A percentile compares a stretch with the other conserved stretches of the same genome.
phyloP scores from a whole-genome alignment of 1,284 basidiomycete genomes.

The Ustilago nuda region DNA sequence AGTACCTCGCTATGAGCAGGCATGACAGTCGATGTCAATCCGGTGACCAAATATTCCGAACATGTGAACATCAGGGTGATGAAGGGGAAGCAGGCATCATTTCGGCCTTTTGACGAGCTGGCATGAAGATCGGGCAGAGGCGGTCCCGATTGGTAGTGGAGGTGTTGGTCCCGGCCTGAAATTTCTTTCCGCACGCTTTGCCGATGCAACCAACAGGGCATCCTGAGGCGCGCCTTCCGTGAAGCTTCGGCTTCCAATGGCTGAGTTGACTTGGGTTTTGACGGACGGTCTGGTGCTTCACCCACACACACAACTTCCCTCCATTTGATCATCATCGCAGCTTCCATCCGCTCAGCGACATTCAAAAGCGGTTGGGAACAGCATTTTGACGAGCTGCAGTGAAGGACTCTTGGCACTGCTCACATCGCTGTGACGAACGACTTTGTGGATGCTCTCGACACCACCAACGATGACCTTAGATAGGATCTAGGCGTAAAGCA shows the following conservation, averaged over 20 bases:
- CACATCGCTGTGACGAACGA: neutral
- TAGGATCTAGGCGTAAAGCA: neutral
- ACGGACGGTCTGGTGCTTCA: neutral
- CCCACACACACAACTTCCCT: neutral
- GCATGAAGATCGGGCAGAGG: neutral
- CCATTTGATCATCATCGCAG: neutral
- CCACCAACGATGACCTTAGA: neutral
- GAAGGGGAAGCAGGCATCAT: neutral
- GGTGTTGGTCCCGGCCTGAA: constrained; percentile 19
- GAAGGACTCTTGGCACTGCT: too few relatives aligned
- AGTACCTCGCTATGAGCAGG: neutral
- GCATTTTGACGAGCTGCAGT: neutral
- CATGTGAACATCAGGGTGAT: neutral
- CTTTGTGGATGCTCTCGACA: neutral
- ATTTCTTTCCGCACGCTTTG: neutral
- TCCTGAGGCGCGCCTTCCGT: neutral
- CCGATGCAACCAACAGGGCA: neutral
- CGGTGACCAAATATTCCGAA: neutral
- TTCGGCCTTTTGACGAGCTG: neutral
- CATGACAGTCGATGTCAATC: neutral
- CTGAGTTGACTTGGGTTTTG: constrained; percentile 13
- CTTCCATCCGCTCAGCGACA: neutral
- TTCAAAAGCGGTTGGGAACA: neutral
- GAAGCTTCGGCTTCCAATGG: constrained; percentile 1
- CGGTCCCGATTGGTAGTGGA: constrained; percentile 14